These are phyloP conservation scores for Prunus fruticosa DNA, from an alignment of 306 rosid species.

Conservation along the genomic window DNA sequence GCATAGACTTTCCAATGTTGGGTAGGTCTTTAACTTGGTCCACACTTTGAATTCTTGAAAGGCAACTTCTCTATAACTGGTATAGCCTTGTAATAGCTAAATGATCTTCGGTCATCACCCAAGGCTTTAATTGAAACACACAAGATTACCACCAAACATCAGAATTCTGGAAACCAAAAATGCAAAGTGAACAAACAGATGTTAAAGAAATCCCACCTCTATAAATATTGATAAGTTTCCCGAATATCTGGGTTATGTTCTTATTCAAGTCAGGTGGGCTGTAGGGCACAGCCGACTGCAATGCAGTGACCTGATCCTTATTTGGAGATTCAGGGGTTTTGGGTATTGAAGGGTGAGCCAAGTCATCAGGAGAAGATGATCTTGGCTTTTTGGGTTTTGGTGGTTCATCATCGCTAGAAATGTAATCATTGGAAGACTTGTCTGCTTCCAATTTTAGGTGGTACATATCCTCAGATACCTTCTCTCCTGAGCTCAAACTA, in stretches of 20 bases:
- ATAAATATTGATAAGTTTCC: constrained; percentile 81
- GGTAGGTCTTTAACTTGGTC: constrained; percentile 77
- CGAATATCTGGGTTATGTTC: constrained; percentile 77
- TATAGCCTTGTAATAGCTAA: constrained; percentile 90
- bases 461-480: constrained; percentile 61
- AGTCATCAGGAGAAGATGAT: constrained; percentile 37
- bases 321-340: constrained; percentile 32
- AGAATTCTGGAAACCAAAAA: constrained; percentile 1
- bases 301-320: constrained; percentile 26
- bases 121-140: constrained; percentile 51
- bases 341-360: constrained; percentile 11
- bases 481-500: constrained; percentile 74
- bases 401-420: constrained; percentile 32
- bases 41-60: constrained; percentile 63
- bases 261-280: constrained; percentile 79
- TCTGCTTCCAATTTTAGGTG: constrained; percentile 40
- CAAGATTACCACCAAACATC: constrained; percentile 26
- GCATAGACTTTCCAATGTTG: constrained; percentile 81
- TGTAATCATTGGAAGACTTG: constrained; percentile 19
- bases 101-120: constrained; percentile 91
- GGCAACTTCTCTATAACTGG: constrained; percentile 81
- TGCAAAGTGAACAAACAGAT: constrained; percentile 1
- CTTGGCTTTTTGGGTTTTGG: constrained; percentile 46
- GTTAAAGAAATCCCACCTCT: constrained; percentile 50
- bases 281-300: constrained; percentile 57